These are phyloP conservation scores for Cairneyella variabilis DNA, from an alignment of 495 filamentous ascomycete species.

Conservation along the genomic window DNA sequence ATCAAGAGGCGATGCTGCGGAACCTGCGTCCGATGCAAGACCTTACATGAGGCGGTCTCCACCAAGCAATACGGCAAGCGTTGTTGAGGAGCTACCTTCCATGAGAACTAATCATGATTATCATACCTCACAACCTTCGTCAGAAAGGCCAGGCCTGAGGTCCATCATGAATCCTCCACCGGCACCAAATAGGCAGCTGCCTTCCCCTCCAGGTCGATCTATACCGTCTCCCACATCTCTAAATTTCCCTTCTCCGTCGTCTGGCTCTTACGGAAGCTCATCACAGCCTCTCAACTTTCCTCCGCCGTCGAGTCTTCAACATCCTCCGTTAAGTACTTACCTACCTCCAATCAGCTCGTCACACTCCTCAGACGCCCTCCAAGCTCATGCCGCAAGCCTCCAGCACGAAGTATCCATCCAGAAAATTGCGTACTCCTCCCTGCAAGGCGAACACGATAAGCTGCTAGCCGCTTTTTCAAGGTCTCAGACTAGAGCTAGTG, in stretches of 20 bases:
- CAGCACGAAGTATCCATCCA: constrained; percentile 48
- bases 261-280: constrained; percentile 12
- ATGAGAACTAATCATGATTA: constrained; percentile 16
- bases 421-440: constrained; percentile 40
- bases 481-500: constrained; percentile 36
- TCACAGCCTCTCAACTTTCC: constrained; percentile 14
- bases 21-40: constrained; percentile 14
- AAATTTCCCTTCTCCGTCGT: constrained; percentile 22
- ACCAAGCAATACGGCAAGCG: not conserved
- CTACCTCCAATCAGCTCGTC: constrained; percentile 18
- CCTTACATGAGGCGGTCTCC: constrained; percentile 15
- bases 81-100: constrained; percentile 9
- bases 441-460: constrained; percentile 42
- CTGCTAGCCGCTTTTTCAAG: constrained; percentile 42
- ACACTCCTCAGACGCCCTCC: constrained; percentile 28
- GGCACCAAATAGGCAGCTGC: constrained; percentile 23
- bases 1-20: constrained; percentile 2
- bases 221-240: constrained; percentile 21
- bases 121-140: constrained; percentile 7
- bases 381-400: constrained; percentile 39
- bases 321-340: constrained; percentile 6
- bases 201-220: constrained; percentile 22
- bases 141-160: constrained; percentile 9
- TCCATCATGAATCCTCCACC: constrained; percentile 27
- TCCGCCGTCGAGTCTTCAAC: constrained; percentile 8